Base-by-base conservation (phyloP, 1,139 yeast genomes). In the Candida tetrigidarum region DNA sequence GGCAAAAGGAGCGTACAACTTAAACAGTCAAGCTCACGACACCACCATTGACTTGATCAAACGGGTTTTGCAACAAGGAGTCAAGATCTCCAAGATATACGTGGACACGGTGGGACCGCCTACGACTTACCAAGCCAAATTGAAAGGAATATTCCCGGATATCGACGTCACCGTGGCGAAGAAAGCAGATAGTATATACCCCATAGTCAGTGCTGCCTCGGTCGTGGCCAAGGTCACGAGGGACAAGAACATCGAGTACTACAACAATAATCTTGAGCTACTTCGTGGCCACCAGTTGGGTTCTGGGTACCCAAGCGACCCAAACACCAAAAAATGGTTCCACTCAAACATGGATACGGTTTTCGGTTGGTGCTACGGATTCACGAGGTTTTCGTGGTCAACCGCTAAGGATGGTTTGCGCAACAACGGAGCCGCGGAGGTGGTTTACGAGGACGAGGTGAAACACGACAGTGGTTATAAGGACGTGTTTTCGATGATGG, bases 71-170 rank as follows among this genome's bases (percentile, higher is more conserved):
- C 78, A 76, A 22, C 67, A 69, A 36, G 87, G 90, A 0, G 84
- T 88, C 15, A 80, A 81, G 37, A 63, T 93, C 2, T 73, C 70
- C 18, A 88, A 87, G 57, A 78, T 92, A 0, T 95, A 77, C 62
- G 93, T 95, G 6, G 99, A 95, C 60, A 95, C 99, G 0, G 99
- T 95, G 28, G 99, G 99, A 0, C 97, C 98, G 0, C 98, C 99
- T 5, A 79, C 67, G 0, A 71, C 86, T 34, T 95, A 95, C 60
- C 96, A 88, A 58, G 80, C 76, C 16, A 93, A 92, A 62, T 70
- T 95, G 41, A 78, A 81, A 49, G 64, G 66, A 22, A 65, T 80
- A 43, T 95, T 95, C 58, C 97, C 97, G 0, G 66, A 64, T 0
- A 69, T 90, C 30, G 79, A 78, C 46, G 78, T 95, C 36, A 86